Conservation (phyloP, 2,329 filamentous ascomycete genomes). For the Xylaria sp. region DNA sequence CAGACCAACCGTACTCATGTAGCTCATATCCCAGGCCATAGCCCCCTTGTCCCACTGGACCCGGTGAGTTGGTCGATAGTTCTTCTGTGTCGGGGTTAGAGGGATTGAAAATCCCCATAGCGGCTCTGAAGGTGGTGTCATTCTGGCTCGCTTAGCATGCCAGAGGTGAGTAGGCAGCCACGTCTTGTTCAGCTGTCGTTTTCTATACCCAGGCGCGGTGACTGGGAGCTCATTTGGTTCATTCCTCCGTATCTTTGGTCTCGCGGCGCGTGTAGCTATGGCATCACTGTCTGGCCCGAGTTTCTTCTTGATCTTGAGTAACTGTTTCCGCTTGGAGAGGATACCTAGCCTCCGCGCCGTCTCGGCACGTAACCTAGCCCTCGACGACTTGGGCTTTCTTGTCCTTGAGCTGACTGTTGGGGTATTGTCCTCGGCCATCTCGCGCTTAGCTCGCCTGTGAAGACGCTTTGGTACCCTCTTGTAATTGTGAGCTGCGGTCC, state of each 20-base stretch:
- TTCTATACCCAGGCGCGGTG: slow-evolving; percentile 74
- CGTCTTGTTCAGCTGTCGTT: slow-evolving; percentile 87
- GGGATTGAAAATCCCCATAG: slow-evolving; percentile 93
- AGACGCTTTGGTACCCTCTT: slow-evolving; percentile 86
- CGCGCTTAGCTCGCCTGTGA: slow-evolving; percentile 71
- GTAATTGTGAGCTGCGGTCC: slow-evolving; percentile 95
- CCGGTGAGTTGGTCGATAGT: slow-evolving; percentile 87
- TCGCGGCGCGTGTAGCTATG: slow-evolving; percentile 57
- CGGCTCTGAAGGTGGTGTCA: slow-evolving; percentile 81
- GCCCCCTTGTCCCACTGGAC: slow-evolving; percentile 79
- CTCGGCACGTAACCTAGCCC: slow-evolving; percentile 74
- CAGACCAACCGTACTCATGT: slow-evolving; percentile 86
- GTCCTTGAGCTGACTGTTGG: slow-evolving; percentile 77
- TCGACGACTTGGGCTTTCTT: slow-evolving; percentile 69
- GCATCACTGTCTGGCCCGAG: slow-evolving; percentile 49
- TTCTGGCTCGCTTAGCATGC: slow-evolving; percentile 90
- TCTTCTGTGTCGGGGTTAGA: slow-evolving; percentile 87
- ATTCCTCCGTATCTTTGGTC: slow-evolving; percentile 77
- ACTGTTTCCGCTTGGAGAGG: slow-evolving; percentile 65
- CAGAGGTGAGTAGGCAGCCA: slow-evolving; percentile 96
- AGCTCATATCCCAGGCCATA: slow-evolving; percentile 93
- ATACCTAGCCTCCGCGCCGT: slow-evolving; percentile 77
- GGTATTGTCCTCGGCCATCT: slow-evolving; percentile 93
- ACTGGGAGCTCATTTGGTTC: slow-evolving; percentile 72
- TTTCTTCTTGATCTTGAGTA: slow-evolving; percentile 52